These are phyloP conservation scores for Euphorbia corollata DNA, from an alignment of 441 rosid species.

Conservation along the genomic window DNA sequence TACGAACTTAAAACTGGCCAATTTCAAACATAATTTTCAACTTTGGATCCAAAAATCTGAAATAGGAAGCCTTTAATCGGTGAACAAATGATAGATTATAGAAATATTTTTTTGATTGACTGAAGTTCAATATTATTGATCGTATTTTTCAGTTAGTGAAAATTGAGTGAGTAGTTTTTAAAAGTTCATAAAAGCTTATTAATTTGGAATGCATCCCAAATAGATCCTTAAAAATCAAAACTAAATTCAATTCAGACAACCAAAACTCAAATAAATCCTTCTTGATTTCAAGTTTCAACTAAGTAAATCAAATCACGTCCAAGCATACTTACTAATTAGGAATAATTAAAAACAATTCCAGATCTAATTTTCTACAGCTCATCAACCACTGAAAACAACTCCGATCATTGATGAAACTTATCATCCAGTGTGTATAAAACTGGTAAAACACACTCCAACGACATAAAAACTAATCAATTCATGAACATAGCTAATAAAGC, in stretches of 20 bases:
- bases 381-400: background rate
- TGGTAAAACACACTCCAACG: background rate
- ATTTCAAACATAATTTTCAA: background rate
- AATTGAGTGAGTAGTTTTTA: too few species aligned
- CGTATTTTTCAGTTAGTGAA: background rate
- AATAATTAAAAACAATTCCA: background rate
- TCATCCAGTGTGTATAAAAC: background rate
- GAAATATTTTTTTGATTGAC: background rate
- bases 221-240: background rate
- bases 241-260: background rate
- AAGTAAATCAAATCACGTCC: background rate
- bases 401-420: background rate
- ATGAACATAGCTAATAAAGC: background rate
- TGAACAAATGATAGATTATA: background rate
- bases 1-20: too few species aligned
- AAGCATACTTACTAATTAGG: background rate
- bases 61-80: background rate
- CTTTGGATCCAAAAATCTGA: background rate
- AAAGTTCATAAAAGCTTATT: too few species aligned
- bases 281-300: too few species aligned
- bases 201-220: background rate
- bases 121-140: background rate
- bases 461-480: background rate
- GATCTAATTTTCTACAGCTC: background rate
- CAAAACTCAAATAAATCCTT: background rate